These are phyloP conservation scores for Pythium sukuiense DNA, from an alignment of 352 stramenopile species.

Conservation along the genomic window DNA sequence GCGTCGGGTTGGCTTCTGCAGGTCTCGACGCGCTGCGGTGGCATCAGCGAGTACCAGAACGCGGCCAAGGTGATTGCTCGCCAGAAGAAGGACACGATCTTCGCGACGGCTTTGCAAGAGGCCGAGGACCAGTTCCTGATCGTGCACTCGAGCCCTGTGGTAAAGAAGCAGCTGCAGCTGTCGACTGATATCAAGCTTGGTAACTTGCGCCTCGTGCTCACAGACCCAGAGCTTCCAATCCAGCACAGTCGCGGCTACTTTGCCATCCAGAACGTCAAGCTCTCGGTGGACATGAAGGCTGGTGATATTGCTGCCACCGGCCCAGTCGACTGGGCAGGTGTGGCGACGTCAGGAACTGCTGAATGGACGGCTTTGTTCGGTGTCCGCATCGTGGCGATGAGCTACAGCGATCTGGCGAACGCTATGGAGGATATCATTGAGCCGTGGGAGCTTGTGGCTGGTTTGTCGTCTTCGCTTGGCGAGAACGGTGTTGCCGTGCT, in stretches of 20 bases:
- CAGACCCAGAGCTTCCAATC: conserved; percentile 35
- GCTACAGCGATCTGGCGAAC: conserved; percentile 39
- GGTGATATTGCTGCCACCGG: conserved; percentile 18
- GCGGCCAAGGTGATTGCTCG: conserved; percentile 31
- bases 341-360: conserved; percentile 25
- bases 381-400: conserved; percentile 31
- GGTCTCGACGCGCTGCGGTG: conserved; percentile 31
- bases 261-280: conserved; percentile 35
- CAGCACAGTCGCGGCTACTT: conserved; percentile 36
- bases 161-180: conserved; percentile 30
- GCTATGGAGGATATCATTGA: conserved; percentile 43
- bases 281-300: conserved; percentile 28
- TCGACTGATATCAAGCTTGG: conserved; percentile 38
- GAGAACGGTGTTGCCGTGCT: conserved; percentile 37
- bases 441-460: conserved; percentile 36
- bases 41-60: conserved; percentile 42
- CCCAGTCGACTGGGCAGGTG: conserved; percentile 26
- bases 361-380: conserved; percentile 40
- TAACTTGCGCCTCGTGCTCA: conserved; percentile 34
- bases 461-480: conserved; percentile 27
- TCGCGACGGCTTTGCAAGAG: conserved; percentile 24
- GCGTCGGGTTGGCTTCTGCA: conserved; percentile 32
- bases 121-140: conserved; percentile 28
- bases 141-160: conserved; percentile 1
- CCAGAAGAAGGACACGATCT: conserved; percentile 35